These are phyloP conservation scores for Colletotrichum theobromicola DNA, from an alignment of 2,329 filamentous ascomycete genomes.

Conservation along the genomic window DNA sequence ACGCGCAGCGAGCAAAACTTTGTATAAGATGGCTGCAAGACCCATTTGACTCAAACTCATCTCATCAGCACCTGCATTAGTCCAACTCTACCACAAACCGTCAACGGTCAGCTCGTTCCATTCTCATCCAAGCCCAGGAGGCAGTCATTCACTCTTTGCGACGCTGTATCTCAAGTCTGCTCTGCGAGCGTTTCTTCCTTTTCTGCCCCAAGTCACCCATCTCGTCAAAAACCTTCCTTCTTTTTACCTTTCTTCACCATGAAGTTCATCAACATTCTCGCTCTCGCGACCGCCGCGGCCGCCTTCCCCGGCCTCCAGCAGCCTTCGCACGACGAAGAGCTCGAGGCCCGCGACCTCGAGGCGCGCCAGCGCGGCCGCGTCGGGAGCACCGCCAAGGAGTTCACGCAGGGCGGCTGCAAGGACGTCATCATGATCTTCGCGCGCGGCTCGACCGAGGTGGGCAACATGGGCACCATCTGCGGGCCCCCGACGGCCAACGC, in stretches of 20 bases:
- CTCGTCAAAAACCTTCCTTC: background rate
- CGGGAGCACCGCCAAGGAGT: slow-evolving; percentile 26
- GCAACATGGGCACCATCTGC: slow-evolving; percentile 26
- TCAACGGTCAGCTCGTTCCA: background rate
- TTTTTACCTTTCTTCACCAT: slow-evolving; percentile 1
- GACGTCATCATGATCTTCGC: slow-evolving; percentile 29
- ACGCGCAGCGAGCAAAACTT: background rate
- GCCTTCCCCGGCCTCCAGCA: slow-evolving; percentile 17
- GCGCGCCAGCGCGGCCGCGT: slow-evolving; percentile 23
- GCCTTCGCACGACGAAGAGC: background rate
- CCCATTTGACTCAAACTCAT: background rate
- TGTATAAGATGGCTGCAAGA: slow-evolving; percentile 11
- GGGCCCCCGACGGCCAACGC: slow-evolving; percentile 24
- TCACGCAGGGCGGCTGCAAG: slow-evolving; percentile 26
- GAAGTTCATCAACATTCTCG: slow-evolving; percentile 18
- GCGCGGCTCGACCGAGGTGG: slow-evolving; percentile 26
- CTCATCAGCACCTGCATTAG: background rate
- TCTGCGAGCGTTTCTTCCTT: background rate
- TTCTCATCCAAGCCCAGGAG: slow-evolving; percentile 13
- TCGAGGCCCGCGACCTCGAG: slow-evolving; percentile 5
- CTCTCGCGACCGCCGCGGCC: slow-evolving; percentile 19
- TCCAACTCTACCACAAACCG: background rate
- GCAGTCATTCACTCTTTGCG: slow-evolving; percentile 11
- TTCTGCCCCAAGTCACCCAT: background rate
- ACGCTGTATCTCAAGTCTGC: background rate